phyloP scores from a whole-genome alignment of 352 stramenopile genomes.

The Pythium chondricola region DNA sequence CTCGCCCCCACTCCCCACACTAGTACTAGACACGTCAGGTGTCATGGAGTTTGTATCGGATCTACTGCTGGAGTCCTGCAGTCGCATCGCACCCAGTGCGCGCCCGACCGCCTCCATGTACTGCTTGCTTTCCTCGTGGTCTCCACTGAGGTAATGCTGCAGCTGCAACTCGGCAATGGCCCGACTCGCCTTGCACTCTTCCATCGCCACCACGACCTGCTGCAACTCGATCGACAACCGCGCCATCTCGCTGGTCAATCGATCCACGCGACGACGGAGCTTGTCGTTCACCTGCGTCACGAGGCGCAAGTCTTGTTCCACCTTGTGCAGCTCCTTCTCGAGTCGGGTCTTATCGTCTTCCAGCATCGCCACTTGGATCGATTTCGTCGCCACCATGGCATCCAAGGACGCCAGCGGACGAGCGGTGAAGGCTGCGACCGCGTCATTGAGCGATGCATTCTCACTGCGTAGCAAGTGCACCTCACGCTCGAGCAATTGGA shows the following conservation, averaged over 20 bases:
- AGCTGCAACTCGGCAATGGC: constrained; percentile 51
- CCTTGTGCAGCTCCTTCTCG: constrained; percentile 11
- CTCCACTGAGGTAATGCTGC: constrained; percentile 36
- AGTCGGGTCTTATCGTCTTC: constrained; percentile 29
- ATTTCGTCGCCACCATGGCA: constrained; percentile 32
- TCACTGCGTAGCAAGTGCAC: constrained; percentile 48
- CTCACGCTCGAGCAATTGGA: constrained; percentile 37
- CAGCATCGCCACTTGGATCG: constrained; percentile 37
- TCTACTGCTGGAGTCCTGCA: constrained; percentile 4
- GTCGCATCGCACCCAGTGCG: constrained; percentile 43
- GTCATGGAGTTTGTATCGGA: background rate
- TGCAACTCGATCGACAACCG: constrained; percentile 11
- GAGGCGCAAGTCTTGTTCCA: constrained; percentile 20
- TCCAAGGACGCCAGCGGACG: constrained; percentile 48
- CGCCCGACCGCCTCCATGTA: constrained; percentile 44
- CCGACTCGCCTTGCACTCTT: constrained; percentile 33
- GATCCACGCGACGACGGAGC: constrained; percentile 15
- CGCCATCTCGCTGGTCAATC: constrained; percentile 12
- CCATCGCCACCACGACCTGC: constrained; percentile 15
- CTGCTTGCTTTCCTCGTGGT: constrained; percentile 25
- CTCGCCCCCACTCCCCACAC: background rate
- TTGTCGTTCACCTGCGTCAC: constrained; percentile 17
- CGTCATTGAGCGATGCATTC: constrained; percentile 43
- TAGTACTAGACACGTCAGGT: background rate
- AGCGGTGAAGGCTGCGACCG: constrained; percentile 36